Conservation (phyloP, 371 early-diverging fungal genomes). For the Mucor ambiguus region DNA sequence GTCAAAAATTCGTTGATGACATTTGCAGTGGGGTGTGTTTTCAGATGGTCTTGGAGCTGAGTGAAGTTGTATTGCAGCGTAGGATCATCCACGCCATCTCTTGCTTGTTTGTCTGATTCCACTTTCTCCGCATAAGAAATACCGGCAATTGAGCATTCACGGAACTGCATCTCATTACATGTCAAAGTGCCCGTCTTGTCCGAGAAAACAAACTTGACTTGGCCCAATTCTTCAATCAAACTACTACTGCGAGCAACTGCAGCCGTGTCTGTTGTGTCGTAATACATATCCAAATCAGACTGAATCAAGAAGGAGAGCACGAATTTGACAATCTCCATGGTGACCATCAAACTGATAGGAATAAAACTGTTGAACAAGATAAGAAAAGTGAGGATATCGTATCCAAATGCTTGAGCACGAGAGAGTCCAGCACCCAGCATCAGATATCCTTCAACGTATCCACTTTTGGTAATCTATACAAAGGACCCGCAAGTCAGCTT, state of each 20-base stretch:
- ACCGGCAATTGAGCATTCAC: conserved; percentile 82
- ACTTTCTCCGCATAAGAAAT: too few relatives aligned
- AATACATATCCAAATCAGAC: conserved; percentile 83
- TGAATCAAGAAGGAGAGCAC: conserved; percentile 82
- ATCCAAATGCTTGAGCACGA: conserved; percentile 56
- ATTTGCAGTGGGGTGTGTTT: too few relatives aligned
- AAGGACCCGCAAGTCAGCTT: background rate
- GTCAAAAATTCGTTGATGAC: conserved; percentile 74
- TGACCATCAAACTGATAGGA: conserved; percentile 90
- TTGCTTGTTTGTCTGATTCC: too few relatives aligned
- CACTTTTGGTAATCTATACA: conserved; percentile 39
- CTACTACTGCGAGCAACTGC: conserved; percentile 89
- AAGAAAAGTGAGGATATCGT: conserved; percentile 84
- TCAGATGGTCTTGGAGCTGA: conserved; percentile 66
- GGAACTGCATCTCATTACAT: conserved; percentile 95
- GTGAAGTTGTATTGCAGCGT: conserved; percentile 64
- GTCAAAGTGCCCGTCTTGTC: conserved; percentile 97
- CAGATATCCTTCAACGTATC: conserved; percentile 44
- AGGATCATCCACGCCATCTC: conserved; percentile 74
- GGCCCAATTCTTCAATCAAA: conserved; percentile 94
- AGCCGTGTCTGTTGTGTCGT: conserved; percentile 81
- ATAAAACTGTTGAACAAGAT: conserved; percentile 92
- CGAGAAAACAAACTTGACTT: conserved; percentile 83
- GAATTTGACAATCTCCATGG: conserved; percentile 91
- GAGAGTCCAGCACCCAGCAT: conserved; percentile 16